phyloP scores from a whole-genome alignment of 2,329 filamentous ascomycete species.

The Epichloe sibirici region DNA sequence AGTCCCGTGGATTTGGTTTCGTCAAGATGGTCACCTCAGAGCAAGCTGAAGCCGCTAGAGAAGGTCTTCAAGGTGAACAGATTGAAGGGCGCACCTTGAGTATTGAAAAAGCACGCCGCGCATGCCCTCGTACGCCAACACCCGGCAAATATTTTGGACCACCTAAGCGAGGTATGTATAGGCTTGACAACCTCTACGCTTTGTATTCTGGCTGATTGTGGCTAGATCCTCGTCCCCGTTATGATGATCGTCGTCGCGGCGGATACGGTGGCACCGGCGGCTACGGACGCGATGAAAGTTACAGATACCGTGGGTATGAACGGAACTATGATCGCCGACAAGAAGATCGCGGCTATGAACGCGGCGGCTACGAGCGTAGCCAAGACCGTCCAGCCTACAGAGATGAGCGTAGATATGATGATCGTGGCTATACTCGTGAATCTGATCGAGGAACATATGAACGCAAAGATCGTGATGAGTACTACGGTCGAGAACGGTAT shows the following conservation, averaged over 20 bases:
- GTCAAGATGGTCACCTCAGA: constrained; percentile 97
- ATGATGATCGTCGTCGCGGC: constrained; percentile 52
- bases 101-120: constrained; percentile 97
- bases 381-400: constrained; percentile 20
- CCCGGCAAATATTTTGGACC: constrained; percentile 99
- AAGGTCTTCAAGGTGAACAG: constrained; percentile 86
- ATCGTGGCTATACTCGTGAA: constrained; percentile 38
- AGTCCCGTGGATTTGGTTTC: constrained; percentile 97
- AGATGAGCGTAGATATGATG: constrained; percentile 34
- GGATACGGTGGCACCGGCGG: constrained; percentile 36
- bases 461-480: constrained; percentile 33
- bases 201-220: not conserved
- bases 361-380: constrained; percentile 36
- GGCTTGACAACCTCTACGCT: not conserved
- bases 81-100: constrained; percentile 92
- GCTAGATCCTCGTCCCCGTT: constrained; percentile 30
- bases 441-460: constrained; percentile 46
- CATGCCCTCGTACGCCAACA: constrained; percentile 87
- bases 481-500: constrained; percentile 26
- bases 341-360: constrained; percentile 32
- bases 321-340: constrained; percentile 32
- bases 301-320: constrained; percentile 39
- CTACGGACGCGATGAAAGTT: constrained; percentile 44
- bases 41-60: constrained; percentile 92
- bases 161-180: constrained; percentile 76